Evolutionary conservation across 306 rosid genomes (phyloP), one percentile per base, ranked within the genome.

Genomic region (Spatholobus suberectus): DNA sequence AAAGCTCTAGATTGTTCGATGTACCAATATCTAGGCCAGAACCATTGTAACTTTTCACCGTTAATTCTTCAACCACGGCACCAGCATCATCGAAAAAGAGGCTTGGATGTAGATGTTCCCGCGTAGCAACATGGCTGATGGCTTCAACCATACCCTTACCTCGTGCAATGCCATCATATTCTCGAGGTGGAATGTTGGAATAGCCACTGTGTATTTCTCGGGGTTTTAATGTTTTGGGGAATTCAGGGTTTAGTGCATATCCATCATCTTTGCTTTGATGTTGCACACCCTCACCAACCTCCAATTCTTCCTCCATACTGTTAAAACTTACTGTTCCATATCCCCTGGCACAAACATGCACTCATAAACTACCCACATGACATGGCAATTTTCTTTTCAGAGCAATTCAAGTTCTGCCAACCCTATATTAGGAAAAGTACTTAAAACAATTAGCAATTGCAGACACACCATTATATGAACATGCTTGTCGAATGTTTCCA

Each of bases 221-320:
- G 32, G 90, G 79, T 21, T 82, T 89, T 58, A 94, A 82, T 76
- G 82, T 18, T 77, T 79, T 77, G 70, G 24, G 10, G 62, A 70
- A 71, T 75, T 88, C 86, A 18, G 87, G 84, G 69, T 76, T 84
- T 63, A 73, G 71, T 59, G 85, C 65, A 88, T 77, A 83, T 40
- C 73, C 92, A 11, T 46, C 87, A 59, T 85, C 91, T 55, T 81
- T 92, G 54, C 70, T 84, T 43, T 86, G 93, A 49, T 71, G 78
- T 73, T 77, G 92, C 5, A 73, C 76, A 55, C 86, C 88, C 78
- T 88, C 98, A 11, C 69, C 72, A 20, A 55, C 51, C 63, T 67
- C 89, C 75, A 90, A 80, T 78, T 73, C 86, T 65, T 89, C 88
- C 27, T 89, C 91, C 94, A 92, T 94, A 46, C 40, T 80, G 35